Evolutionary conservation across 768 basidiomycete species (phyloP), one percentile per base, ranked within the genome.

Genomic region (Tulasnella sp.): DNA sequence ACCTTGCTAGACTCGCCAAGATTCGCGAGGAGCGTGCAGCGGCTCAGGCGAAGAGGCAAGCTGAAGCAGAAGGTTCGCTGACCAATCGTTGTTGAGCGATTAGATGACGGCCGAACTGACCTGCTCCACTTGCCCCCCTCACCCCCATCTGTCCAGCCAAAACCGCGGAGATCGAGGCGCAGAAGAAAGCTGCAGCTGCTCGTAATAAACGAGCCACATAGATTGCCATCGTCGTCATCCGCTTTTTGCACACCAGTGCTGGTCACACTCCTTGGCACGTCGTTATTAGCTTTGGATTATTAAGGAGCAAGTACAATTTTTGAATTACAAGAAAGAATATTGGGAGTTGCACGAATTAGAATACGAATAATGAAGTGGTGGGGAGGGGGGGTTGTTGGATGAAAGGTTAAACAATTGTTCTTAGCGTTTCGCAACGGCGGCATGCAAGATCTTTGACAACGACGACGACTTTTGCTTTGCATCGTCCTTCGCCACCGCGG

Each of bases 11-110:
- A 46, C 90, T 99, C 21, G 90, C 90, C 71, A 93, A 92, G 90
- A 94, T 99, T 83, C 90, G 90, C 80, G 92, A 91, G 78, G 94
- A 97, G 80, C 92, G 97, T 74, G 96, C 96, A 81, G 93, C 91
- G 58, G 96, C 96, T 1, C 91, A 92, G 72, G 94, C 93, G 1
- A 94, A 93, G 88, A 88, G 96, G 78, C 91, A 94, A 86, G 96
- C 96, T 0, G 97, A 97, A 84, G 88, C 91, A 6, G 94, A 95
- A 82, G 94, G 96, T 95, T 77, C 27, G 79, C 58, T 46, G 68
- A 73, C 72, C 46, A 42, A 31, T 36, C 46, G 48, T 19, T 21
- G 19, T 80, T 40, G 38, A 27, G 34, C 12, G 31, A 36, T 80
- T 31, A 68, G 24, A 14, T 42, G 39, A 6, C 27, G 31, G 16